Evolutionary conservation across 129 eudicot species (phyloP), one percentile per base, ranked within the genome.

Genomic region (Dittrichia graveolens): DNA sequence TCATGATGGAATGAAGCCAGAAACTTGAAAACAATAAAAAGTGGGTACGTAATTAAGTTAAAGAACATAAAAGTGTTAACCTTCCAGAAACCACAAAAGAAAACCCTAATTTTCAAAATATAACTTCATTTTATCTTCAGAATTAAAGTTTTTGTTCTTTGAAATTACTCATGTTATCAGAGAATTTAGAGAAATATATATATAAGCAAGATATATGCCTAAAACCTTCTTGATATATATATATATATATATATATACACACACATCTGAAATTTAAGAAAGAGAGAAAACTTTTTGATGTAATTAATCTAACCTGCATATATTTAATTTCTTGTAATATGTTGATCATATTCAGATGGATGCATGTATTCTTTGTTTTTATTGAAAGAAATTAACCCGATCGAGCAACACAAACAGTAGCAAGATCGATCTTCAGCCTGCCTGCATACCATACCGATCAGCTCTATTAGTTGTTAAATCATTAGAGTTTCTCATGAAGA

Each of bases 401-500:
- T 8, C 24, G 14, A 61, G 62, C 43, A 61, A 24, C 57, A 48
- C 12, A 13, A 73, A 31, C 34, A 9, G 38, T 38, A 49, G 0
- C 0, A 63, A 18, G 11, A 74, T 62, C 71, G 61, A 24, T 24
- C 31, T 24, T 39, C 37, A 39, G 12, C 7, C 16, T 66, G 14
- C 0, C 24, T 57, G 18, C 9, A 41, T 50, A 24, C 2, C 9
- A 41, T 50, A 24, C 2, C 31, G 31, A 52, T 37, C 46, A 46
- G 4, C 67, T 66, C 38, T 53, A 3, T 74, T 8, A 19, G 15
- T 1, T 0, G 34, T 67, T 16, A 56, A 42, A 3, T 15, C 3
- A n/a, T 34, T 67, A 43, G 16, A 45, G 53, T 38, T 67, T 78
- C 73, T 71, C 82, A 72, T 72, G 74, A 57, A 71, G 10, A 78